These are phyloP conservation scores for Leucosporidium scottii DNA, from an alignment of 768 basidiomycete species.

Conservation along the genomic window DNA sequence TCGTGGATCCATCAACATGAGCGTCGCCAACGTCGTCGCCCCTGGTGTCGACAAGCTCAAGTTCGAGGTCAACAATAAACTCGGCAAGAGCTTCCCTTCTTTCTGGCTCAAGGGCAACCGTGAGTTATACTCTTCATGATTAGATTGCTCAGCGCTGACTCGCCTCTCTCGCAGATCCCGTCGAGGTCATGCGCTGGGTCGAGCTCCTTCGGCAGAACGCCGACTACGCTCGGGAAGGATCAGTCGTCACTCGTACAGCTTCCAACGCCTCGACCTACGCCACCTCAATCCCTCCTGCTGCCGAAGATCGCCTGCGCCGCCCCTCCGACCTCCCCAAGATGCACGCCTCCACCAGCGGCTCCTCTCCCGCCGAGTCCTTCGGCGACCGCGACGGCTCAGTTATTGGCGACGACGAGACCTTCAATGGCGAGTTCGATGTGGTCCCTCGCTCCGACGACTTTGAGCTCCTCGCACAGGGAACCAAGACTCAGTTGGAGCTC, in stretches of 20 bases:
- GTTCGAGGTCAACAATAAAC: conserved; percentile 64
- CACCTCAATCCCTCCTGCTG: background rate
- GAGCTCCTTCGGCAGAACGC: conserved; percentile 66
- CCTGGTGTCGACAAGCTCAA: conserved; percentile 53
- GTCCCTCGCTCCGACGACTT: conserved; percentile 35
- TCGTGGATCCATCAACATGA: conserved; percentile 82
- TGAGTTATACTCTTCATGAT: conserved; percentile 18
- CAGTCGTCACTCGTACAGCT: background rate
- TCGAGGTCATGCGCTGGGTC: conserved; percentile 82
- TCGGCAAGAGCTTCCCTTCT: conserved; percentile 36
- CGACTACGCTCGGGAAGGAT: conserved; percentile 46
- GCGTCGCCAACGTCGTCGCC: conserved; percentile 58
- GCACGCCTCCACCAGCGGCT: background rate
- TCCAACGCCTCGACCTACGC: conserved; percentile 3
- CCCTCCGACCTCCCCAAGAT: background rate
- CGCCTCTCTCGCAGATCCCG: conserved; percentile 52
- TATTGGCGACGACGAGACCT: conserved; percentile 30
- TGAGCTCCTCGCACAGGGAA: conserved; percentile 39
- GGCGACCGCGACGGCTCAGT: conserved; percentile 13
- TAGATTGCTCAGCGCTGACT: background rate
- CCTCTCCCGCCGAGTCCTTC: conserved; percentile 15
- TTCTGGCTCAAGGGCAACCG: conserved; percentile 41
- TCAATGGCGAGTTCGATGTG: conserved; percentile 12
- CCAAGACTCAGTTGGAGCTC: conserved; percentile 66
- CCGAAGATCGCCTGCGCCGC: background rate